Evolutionary conservation across 2,329 filamentous ascomycete genomes (phyloP).

Genomic region (Exophiala spinifera): DNA sequence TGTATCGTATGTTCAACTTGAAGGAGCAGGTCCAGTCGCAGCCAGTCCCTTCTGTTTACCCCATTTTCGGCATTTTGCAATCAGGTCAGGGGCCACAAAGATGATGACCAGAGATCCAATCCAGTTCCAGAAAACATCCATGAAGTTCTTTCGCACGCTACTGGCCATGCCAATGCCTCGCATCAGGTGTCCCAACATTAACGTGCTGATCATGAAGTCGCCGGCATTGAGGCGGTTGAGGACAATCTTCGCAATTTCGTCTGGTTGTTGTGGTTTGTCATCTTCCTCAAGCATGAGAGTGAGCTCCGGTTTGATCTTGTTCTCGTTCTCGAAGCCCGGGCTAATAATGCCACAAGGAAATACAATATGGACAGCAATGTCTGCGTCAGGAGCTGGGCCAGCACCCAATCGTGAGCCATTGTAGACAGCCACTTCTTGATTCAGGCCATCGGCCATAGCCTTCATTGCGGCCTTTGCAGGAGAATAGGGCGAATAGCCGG

Average conservation of each 20-base stretch:
- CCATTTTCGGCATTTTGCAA: conserved; percentile 56
- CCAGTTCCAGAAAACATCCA: conserved; percentile 56
- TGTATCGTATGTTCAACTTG: neutral
- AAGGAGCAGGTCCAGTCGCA: conserved; percentile 8
- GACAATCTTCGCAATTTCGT: conserved; percentile 68
- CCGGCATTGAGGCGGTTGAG: conserved; percentile 76
- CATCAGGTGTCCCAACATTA: conserved; percentile 69
- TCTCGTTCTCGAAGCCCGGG: conserved; percentile 72
- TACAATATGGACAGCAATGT: conserved; percentile 76
- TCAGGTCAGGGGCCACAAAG: conserved; percentile 56
- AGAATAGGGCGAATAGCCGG: conserved; percentile 80
- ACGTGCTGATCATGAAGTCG: conserved; percentile 74
- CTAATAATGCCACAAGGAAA: conserved; percentile 80
- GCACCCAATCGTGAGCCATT: conserved; percentile 55
- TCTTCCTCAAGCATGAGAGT: conserved; percentile 75
- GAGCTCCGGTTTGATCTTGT: conserved; percentile 73
- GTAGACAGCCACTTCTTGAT: conserved; percentile 82
- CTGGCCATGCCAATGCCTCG: conserved; percentile 58
- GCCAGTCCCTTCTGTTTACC: conserved; percentile 51
- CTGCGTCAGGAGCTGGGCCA: conserved; percentile 51
- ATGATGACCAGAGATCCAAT: conserved; percentile 53
- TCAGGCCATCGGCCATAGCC: conserved; percentile 75
- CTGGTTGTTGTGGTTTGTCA: conserved; percentile 76
- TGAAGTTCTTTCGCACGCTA: conserved; percentile 49
- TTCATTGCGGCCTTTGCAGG: conserved; percentile 83